A percentile compares a stretch with the other conserved stretches of the same genome.
Evolutionary conservation across 371 early-diverging fungal species (phyloP).

Genomic region (Mortierella sp.): DNA sequence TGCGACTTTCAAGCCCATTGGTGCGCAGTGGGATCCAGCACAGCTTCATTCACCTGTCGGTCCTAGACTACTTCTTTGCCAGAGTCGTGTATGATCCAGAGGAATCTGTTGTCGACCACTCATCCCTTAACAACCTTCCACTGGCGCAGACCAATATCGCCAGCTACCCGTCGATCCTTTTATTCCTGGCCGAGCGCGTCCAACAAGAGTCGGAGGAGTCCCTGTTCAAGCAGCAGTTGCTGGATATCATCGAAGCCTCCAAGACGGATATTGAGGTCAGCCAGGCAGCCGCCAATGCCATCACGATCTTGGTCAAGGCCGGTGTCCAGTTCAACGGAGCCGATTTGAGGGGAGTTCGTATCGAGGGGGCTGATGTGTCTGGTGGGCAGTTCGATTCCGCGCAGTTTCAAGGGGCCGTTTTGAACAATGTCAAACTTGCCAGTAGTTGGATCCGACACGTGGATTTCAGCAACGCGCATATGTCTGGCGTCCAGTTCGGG

Average conservation of each 20-base stretch:
- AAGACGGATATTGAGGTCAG: neutral
- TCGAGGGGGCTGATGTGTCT: conserved; percentile 7
- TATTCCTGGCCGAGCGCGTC: conserved; percentile 12
- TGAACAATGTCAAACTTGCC: neutral
- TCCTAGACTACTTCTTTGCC: conserved; percentile 2
- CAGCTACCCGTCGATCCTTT: conserved; percentile 2
- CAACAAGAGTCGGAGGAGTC: neutral
- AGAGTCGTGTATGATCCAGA: neutral
- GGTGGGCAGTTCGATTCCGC: conserved; percentile 5
- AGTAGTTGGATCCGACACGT: conserved; percentile 4
- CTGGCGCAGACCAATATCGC: conserved; percentile 4
- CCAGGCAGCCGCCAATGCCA: conserved; percentile 13
- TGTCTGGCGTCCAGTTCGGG: conserved; percentile 1
- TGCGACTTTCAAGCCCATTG: neutral
- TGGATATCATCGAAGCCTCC: neutral
- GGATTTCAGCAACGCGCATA: conserved; percentile 5
- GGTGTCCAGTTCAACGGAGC: conserved; percentile 6
- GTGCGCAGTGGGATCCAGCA: neutral
- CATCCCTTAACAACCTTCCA: conserved; percentile 1
- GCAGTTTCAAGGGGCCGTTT: conserved; percentile 1
- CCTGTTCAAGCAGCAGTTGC: neutral
- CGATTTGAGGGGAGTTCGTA: neutral
- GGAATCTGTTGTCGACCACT: neutral
- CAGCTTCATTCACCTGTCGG: conserved; percentile 12
- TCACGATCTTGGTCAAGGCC: conserved; percentile 16